Evolutionary conservation across 305 asterid genomes (phyloP).

Genomic region (Solanum aculeatissimum): DNA sequence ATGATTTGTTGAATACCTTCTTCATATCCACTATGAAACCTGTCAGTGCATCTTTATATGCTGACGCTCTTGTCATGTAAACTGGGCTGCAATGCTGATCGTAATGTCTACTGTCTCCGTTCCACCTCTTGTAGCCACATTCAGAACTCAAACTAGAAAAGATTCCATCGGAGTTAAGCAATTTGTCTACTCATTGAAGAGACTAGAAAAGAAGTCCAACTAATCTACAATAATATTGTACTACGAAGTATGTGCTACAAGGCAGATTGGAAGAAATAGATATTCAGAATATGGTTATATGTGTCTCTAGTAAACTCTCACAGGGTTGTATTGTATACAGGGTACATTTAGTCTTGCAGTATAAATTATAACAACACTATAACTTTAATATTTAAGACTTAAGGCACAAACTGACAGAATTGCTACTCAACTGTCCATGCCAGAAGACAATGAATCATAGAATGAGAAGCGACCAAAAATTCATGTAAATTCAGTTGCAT

Average conservation of each 20-base stretch:
- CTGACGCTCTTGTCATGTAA: background rate
- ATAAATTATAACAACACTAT: background rate
- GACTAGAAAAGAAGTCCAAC: background rate
- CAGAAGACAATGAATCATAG: background rate
- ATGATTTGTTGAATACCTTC: conserved; percentile 73
- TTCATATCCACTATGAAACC: conserved; percentile 75
- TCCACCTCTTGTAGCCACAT: conserved; percentile 81
- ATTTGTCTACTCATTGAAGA: background rate
- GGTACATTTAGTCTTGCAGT: background rate
- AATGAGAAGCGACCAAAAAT: background rate
- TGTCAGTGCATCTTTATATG: conserved; percentile 52
- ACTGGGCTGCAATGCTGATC: conserved; percentile 32
- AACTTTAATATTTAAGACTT: background rate
- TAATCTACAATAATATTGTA: background rate
- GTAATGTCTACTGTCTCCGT: conserved; percentile 76
- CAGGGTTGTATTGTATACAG: background rate
- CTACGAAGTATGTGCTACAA: background rate
- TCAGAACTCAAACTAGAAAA: background rate
- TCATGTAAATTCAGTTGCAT: background rate
- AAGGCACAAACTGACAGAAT: background rate
- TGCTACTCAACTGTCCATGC: background rate
- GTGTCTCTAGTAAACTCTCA: background rate
- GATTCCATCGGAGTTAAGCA: background rate
- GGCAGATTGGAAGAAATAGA: background rate
- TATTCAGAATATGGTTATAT: background rate